Evolutionary conservation across 805 yeast genomes (phyloP), one percentile per base, ranked within the genome.

Genomic region (Candida coleopterorum): DNA sequence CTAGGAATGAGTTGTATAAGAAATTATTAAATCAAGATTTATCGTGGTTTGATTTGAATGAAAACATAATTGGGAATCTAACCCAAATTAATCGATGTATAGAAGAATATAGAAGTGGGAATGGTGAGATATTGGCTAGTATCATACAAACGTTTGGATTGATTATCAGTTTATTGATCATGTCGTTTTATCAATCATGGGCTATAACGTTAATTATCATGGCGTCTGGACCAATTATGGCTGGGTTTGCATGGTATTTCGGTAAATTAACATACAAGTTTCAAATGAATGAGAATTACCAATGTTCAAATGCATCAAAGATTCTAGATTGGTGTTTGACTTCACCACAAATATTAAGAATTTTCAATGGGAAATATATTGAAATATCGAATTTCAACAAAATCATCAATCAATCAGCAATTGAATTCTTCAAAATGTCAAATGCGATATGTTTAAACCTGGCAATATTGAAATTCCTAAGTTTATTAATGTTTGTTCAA

Each of bases 101-200:
- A 18, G 93, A 86, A 57, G 94, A 86, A 48, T 52, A 77, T 31
- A 62, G 93, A 51, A 58, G 74, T 0, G 85, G 88, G 1, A 65
- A 76, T 4, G 76, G 90, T 3, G 89, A 83, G 50, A 74, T 80
- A 3, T 51, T 79, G 12, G 87, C 84, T 0, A 47, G 79, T 15
- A 49, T 80, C 1, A 50, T 76, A 9, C 79, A 79, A 44, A 70
- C 77, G 7, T 27, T 68, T 1, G 73, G 77, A 0, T 70, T 87
- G 0, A 60, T 77, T 0, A 36, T 75, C 4, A 75, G 82, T 0
- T 58, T 82, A 9, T 52, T 81, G 2, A 69, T 75, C 1, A 75
- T 84, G 0, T 79, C 96, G 1, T 73, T 93, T 53, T 72, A 73
- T 42, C 80, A 78, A 42, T 85, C 95, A 3, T 90, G 97, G 97